phyloP scores from a whole-genome alignment of 306 rosid genomes.

The Rosa rugosa region DNA sequence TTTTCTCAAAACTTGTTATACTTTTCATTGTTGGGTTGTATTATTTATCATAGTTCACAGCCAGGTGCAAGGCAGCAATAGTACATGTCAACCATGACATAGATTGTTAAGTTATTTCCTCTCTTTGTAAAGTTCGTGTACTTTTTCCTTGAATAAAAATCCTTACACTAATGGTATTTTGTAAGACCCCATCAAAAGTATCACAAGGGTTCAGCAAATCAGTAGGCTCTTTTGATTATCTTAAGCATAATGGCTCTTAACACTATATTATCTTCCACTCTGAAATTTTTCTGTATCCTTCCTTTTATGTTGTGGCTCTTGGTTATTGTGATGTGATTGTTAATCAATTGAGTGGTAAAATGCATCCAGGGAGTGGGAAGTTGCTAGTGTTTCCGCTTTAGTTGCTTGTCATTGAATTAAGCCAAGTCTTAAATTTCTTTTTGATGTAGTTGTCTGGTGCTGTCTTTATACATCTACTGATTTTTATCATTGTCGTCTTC shows the following conservation, averaged over 20 bases:
- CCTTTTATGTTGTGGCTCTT: not conserved
- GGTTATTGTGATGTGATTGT: not conserved
- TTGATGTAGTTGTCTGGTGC: not conserved
- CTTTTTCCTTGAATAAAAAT: not conserved
- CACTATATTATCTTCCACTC: not conserved
- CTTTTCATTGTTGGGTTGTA: not conserved
- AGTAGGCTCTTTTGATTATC: not conserved
- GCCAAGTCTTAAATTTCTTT: not conserved
- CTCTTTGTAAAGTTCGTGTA: not conserved
- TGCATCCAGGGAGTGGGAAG: not conserved
- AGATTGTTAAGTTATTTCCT: not conserved
- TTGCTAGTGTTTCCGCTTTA: constrained; percentile 1
- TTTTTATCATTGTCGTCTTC: constrained; percentile 7
- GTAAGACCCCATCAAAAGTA: not conserved
- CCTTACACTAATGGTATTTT: not conserved
- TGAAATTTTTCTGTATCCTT: not conserved
- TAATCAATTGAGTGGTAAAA: not conserved
- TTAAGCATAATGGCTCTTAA: not conserved
- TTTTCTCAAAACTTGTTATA: not conserved
- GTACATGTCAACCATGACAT: not conserved
- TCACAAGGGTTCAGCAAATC: not conserved
- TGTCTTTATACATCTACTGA: not conserved
- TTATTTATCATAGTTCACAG: not conserved
- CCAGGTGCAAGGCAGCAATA: not conserved
- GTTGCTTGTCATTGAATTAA: not conserved